Evolutionary conservation across 306 rosid species (phyloP).

Genomic region (Ammopiptanthus mongolicus): DNA sequence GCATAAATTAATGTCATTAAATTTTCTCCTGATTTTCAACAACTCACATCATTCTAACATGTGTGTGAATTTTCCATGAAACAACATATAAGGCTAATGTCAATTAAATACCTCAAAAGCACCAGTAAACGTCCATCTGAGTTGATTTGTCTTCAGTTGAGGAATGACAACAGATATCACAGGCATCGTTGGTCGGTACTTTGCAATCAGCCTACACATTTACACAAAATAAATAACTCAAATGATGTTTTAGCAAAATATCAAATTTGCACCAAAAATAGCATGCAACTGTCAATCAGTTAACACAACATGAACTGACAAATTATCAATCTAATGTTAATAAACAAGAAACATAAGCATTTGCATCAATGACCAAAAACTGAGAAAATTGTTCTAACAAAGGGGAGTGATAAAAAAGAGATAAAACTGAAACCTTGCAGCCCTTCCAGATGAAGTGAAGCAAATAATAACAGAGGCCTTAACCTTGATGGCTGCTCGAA

Average conservation of each 20-base stretch:
- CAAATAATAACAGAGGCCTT: constrained; percentile 87
- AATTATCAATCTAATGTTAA: not conserved
- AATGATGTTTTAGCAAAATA: not conserved
- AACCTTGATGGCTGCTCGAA: constrained; percentile 93
- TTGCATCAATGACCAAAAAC: not conserved
- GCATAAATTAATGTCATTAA: not conserved
- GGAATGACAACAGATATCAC: constrained; percentile 76
- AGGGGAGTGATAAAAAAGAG: not conserved
- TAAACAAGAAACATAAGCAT: constrained; percentile 1
- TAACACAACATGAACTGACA: not conserved
- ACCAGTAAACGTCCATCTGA: constrained; percentile 82
- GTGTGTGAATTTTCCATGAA: not conserved
- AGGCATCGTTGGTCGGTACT: constrained; percentile 84
- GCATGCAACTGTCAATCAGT: not conserved
- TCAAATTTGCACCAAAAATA: not conserved
- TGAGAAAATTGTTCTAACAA: constrained; percentile 11
- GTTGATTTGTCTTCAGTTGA: constrained; percentile 73
- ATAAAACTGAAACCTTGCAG: constrained; percentile 59
- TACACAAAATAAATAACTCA: not conserved
- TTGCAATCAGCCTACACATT: constrained; percentile 59
- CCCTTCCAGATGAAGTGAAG: constrained; percentile 92
- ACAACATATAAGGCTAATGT: not conserved
- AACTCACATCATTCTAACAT: constrained; percentile 5
- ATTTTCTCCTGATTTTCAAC: not conserved
- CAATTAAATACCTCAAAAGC: constrained; percentile 68